A percentile compares a stretch with the other conserved stretches of the same genome.
These are phyloP conservation scores for Diplodia mutila DNA, from an alignment of 2,329 filamentous ascomycete species.

Conservation along the genomic window DNA sequence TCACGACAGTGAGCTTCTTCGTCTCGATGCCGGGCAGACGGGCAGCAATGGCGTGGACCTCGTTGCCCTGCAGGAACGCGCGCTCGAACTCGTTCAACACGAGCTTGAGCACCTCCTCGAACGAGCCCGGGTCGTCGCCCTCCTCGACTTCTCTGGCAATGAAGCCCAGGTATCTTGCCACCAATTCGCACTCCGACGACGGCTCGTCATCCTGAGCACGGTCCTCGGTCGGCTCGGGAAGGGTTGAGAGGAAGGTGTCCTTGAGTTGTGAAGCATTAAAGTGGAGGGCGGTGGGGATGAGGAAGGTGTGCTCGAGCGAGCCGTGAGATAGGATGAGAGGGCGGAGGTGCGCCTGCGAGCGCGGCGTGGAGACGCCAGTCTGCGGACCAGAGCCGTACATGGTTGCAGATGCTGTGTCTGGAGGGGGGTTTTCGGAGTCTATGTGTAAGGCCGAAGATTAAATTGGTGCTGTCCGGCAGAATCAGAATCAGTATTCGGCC, in stretches of 20 bases:
- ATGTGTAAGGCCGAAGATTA: conserved; percentile 26
- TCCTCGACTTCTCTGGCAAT: conserved; percentile 88
- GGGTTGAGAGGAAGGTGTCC: conserved; percentile 81
- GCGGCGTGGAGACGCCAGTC: conserved; percentile 95
- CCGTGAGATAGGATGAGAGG: conserved; percentile 91
- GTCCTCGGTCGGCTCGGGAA: conserved; percentile 93
- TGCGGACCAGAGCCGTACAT: conserved; percentile 93
- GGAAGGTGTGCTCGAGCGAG: conserved; percentile 92
- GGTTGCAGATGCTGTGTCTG: conserved; percentile 29
- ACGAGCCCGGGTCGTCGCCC: conserved; percentile 89
- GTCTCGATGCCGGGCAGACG: conserved; percentile 84
- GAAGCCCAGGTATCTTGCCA: conserved; percentile 91
- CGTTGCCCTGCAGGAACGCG: conserved; percentile 90
- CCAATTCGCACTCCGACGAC: conserved; percentile 90
- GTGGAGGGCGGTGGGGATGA: conserved; percentile 92
- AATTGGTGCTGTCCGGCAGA: conserved; percentile 8
- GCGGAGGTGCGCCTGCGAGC: conserved; percentile 89
- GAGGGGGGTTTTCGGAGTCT: conserved; percentile 15
- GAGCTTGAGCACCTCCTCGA: conserved; percentile 89
- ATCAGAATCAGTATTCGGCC: conserved; percentile 15
- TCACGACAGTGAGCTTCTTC: conserved; percentile 90
- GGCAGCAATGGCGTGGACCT: conserved; percentile 88
- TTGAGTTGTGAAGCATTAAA: conserved; percentile 95
- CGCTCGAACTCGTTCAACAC: conserved; percentile 96
- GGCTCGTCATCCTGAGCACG: conserved; percentile 98